Evolutionary conservation across 805 yeast species (phyloP).

Genomic region (Lachancea kluyveri): DNA sequence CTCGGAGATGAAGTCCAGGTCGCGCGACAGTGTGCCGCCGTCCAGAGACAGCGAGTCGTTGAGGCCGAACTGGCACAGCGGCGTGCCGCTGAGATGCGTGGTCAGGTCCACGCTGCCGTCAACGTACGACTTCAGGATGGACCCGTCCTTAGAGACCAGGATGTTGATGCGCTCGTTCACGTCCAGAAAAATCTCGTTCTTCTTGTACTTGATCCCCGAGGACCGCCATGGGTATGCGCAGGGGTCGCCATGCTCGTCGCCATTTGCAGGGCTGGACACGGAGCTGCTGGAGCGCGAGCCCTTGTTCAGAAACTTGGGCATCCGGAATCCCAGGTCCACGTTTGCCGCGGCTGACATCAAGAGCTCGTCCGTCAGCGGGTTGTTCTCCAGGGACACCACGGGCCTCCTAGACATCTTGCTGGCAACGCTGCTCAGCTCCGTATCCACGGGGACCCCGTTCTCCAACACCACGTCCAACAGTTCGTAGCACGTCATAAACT

Average conservation of each 20-base stretch:
- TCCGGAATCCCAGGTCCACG: too few relatives aligned
- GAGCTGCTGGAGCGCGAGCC: constrained; percentile 6
- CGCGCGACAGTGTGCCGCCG: constrained; percentile 3
- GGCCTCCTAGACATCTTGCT: constrained; percentile 23
- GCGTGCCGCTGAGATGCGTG: constrained; percentile 73
- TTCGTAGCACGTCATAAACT: constrained; percentile 68
- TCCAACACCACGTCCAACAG: constrained; percentile 61
- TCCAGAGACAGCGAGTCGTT: constrained; percentile 39
- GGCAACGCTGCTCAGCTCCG: constrained; percentile 23
- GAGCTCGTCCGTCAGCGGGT: neutral
- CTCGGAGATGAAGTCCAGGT: constrained; percentile 19
- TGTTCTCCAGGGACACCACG: neutral
- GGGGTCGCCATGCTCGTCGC: constrained; percentile 16
- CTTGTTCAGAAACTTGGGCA: constrained; percentile 18
- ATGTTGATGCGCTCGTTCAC: constrained; percentile 71
- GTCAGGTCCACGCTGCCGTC: constrained; percentile 71
- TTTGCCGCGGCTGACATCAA: too few relatives aligned
- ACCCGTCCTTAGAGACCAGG: constrained; percentile 58
- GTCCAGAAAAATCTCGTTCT: constrained; percentile 73
- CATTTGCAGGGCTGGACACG: constrained; percentile 1
- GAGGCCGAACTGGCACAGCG: constrained; percentile 75
- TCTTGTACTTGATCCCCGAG: constrained; percentile 64
- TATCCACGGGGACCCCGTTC: constrained; percentile 24
- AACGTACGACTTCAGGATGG: constrained; percentile 60
- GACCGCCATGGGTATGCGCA: constrained; percentile 62